Conservation (phyloP, 148 eudicot species). For the Rhododendron molle region DNA sequence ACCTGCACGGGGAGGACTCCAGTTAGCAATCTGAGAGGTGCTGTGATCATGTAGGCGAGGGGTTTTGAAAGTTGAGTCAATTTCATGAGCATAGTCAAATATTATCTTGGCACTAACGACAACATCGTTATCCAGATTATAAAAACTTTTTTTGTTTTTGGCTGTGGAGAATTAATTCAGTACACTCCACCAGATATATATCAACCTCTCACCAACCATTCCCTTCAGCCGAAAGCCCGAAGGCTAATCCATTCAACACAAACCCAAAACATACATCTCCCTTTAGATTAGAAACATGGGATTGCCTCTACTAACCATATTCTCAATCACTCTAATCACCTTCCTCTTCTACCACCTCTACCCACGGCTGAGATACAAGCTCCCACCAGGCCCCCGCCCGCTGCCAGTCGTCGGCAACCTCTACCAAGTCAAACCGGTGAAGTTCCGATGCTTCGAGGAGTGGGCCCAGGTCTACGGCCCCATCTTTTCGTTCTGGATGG, state of each 20-base stretch:
- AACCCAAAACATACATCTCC: not conserved
- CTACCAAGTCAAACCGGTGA: constrained; percentile 67
- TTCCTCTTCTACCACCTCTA: constrained; percentile 33
- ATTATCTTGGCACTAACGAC: too few species aligned
- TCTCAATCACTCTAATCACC: constrained; percentile 15
- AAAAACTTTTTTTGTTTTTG: too few species aligned
- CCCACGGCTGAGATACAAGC: constrained; percentile 49
- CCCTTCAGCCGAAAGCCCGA: not conserved
- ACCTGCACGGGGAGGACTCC: too few species aligned
- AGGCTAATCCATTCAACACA: not conserved
- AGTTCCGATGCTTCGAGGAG: constrained; percentile 64
- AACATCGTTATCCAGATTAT: too few species aligned
- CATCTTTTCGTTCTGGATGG: constrained; percentile 58
- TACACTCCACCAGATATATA: not conserved
- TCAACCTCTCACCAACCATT: not conserved
- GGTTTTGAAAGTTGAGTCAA: too few species aligned
- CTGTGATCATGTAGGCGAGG: too few species aligned
- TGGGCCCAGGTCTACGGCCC: constrained; percentile 75
- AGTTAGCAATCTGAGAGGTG: too few species aligned
- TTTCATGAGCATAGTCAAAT: too few species aligned
- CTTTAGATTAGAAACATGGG: constrained; percentile 25
- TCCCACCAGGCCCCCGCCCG: constrained; percentile 82
- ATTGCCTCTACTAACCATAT: constrained; percentile 18
- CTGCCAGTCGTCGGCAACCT: constrained; percentile 76
- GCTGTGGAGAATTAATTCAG: too few species aligned